A percentile compares a stretch with the other conserved stretches of the same genome.
phyloP scores from a whole-genome alignment of 257 asterid species.

The Forsythia viridissima region DNA sequence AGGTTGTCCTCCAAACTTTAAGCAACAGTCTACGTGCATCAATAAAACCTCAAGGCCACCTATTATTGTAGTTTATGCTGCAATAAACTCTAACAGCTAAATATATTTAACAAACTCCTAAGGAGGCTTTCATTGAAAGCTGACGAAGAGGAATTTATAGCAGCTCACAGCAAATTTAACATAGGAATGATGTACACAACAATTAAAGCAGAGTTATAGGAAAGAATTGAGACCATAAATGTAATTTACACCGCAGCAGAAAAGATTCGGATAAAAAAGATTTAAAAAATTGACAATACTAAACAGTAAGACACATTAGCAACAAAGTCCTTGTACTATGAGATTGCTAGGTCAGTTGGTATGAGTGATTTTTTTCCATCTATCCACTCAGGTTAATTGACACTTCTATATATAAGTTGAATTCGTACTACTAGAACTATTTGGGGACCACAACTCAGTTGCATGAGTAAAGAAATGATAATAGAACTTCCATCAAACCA shows the following conservation, averaged over 20 bases:
- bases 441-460: constrained; percentile 32
- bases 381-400: constrained; percentile 11
- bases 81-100: background rate
- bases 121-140: constrained; percentile 5
- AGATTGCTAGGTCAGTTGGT: constrained; percentile 12
- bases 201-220: background rate
- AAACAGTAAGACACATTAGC: background rate
- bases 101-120: background rate
- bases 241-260: background rate
- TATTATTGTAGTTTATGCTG: background rate
- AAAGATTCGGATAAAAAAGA: background rate
- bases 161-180: background rate
- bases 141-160: background rate
- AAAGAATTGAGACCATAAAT: background rate
- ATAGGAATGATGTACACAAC: background rate
- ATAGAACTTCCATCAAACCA: constrained; percentile 19
- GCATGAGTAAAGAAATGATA: constrained; percentile 26
- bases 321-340: constrained; percentile 3
- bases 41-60: background rate
- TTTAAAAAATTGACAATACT: background rate
- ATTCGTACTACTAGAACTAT: constrained; percentile 42
- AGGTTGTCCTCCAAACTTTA: background rate
- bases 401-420: constrained; percentile 27
- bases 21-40: background rate
- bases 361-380: constrained; percentile 18